A percentile compares a stretch with the other conserved stretches of the same genome.
Conservation (phyloP, 106 monocot genomes). For the Narthecium ossifragum region DNA sequence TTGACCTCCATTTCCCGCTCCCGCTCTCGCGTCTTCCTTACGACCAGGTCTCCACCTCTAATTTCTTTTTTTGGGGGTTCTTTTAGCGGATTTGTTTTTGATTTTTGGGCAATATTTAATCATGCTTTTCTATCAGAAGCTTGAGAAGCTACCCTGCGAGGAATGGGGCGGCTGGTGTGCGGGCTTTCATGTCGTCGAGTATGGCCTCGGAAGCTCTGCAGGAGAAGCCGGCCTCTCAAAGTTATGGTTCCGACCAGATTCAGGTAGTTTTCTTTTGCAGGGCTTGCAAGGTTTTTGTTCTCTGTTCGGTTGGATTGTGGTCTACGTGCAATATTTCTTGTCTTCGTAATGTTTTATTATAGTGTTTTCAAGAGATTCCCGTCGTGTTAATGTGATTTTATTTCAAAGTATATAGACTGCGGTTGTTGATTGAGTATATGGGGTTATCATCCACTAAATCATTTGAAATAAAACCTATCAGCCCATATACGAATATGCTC, state of each 20-base stretch:
- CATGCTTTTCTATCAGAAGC: slow-evolving; percentile 7
- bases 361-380: neutral
- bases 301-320: neutral
- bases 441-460: too few relatives aligned
- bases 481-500: too few relatives aligned
- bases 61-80: neutral
- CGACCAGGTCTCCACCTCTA: slow-evolving; percentile 19
- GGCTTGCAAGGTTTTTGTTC: neutral
- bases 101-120: neutral
- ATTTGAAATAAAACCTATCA: too few relatives aligned
- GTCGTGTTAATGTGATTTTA: too few relatives aligned
- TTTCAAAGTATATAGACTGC: too few relatives aligned
- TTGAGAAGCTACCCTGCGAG: slow-evolving; percentile 2
- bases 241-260: slow-evolving; percentile 63
- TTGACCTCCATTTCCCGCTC: neutral
- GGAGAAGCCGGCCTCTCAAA: slow-evolving; percentile 28
- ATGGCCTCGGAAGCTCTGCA: slow-evolving; percentile 34
- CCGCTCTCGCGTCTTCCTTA: slow-evolving; percentile 11
- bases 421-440: too few relatives aligned
- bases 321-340: neutral
- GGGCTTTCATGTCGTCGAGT: slow-evolving; percentile 56
- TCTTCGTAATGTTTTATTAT: neutral
- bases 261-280: slow-evolving; percentile 26
- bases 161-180: slow-evolving; percentile 19
- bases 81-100: neutral